A percentile compares a stretch with the other conserved stretches of the same genome.
Evolutionary conservation across 352 stramenopile species (phyloP).

Genomic region (Globisporangium solare): DNA sequence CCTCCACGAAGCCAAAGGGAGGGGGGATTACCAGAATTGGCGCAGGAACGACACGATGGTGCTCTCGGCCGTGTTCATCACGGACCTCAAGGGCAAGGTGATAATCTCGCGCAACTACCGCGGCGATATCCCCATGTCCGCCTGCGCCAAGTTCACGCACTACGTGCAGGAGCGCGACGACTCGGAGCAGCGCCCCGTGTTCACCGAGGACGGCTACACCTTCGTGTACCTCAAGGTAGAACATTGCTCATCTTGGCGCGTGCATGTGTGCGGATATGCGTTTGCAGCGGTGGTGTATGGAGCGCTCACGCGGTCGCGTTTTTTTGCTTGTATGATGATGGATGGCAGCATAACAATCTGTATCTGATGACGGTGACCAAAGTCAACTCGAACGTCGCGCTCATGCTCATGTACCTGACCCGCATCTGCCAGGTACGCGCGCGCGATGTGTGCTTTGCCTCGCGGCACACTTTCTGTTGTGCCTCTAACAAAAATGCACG

Average conservation of each 20-base stretch:
- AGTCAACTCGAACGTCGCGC: conserved; percentile 97
- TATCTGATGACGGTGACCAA: conserved; percentile 98
- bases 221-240: conserved; percentile 93
- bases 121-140: conserved; percentile 96
- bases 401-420: conserved; percentile 94
- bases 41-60: conserved; percentile 74
- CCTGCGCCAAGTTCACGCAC: conserved; percentile 86
- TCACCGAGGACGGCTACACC: conserved; percentile 91
- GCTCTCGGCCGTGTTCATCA: conserved; percentile 98
- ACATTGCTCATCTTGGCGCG: neutral
- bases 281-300: neutral
- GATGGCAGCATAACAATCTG: conserved; percentile 95
- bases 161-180: conserved; percentile 95
- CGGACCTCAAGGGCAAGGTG: conserved; percentile 98
- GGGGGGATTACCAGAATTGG: no score
- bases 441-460: neutral
- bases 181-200: conserved; percentile 91
- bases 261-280: neutral
- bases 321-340: neutral
- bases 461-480: neutral
- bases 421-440: conserved; percentile 65
- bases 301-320: neutral
- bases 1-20: no score
- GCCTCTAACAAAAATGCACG: no score
- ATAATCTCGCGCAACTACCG: conserved; percentile 99